Evolutionary conservation across 257 asterid species (phyloP).

Genomic region (Solanum chiquidenum): DNA sequence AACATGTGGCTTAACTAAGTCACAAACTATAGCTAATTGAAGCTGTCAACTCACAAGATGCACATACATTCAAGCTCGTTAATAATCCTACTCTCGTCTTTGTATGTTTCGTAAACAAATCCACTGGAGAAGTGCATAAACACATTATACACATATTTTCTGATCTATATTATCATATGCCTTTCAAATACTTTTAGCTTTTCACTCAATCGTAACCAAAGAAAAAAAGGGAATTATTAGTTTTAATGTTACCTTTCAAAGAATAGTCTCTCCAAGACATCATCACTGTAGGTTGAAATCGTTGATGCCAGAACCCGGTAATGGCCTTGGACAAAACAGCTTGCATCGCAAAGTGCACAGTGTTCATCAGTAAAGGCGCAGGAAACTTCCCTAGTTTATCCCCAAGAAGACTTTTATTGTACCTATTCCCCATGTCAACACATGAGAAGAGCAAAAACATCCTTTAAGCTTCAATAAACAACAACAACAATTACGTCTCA

Average conservation of each 20-base stretch:
- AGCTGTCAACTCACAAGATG: neutral
- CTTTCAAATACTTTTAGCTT: neutral
- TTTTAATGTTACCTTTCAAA: slow-evolving; percentile 25
- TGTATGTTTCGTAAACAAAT: neutral
- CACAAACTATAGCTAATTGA: neutral
- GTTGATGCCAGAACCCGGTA: slow-evolving; percentile 85
- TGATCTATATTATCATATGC: neutral
- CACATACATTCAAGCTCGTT: neutral
- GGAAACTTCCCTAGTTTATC: slow-evolving; percentile 95
- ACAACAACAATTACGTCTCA: neutral
- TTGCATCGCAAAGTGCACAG: slow-evolving; percentile 92
- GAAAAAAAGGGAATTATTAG: neutral
- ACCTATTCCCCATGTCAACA: slow-evolving; percentile 35
- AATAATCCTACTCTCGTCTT: neutral
- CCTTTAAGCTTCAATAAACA: neutral
- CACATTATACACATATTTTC: neutral
- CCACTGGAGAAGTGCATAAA: neutral
- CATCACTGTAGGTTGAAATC: slow-evolving; percentile 47
- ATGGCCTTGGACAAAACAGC: slow-evolving; percentile 77
- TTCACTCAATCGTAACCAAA: neutral
- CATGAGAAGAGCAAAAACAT: neutral
- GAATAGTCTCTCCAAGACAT: slow-evolving; percentile 94
- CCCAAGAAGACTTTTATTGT: slow-evolving; percentile 86
- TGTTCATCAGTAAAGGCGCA: slow-evolving; percentile 92
- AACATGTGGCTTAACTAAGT: neutral